Conservation (phyloP, 2,329 filamentous ascomycete species). For the Fusarium hainanense region DNA sequence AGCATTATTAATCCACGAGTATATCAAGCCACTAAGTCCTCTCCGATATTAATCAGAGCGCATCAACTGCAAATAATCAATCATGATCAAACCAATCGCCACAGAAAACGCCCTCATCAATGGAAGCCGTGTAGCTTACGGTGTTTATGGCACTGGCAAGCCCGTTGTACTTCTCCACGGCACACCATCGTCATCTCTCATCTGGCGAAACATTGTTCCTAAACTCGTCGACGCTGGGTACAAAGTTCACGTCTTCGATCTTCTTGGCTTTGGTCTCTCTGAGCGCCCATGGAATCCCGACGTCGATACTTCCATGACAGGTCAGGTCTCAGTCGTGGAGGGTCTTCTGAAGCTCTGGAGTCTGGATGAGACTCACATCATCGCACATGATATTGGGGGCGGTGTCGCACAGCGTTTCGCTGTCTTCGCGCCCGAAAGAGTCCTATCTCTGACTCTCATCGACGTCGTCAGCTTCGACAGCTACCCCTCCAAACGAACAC, state of each 20-base stretch:
- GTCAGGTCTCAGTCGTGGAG: slow-evolving; percentile 47
- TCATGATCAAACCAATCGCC: slow-evolving; percentile 38
- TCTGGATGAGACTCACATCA: slow-evolving; percentile 41
- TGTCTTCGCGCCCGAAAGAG: slow-evolving; percentile 36
- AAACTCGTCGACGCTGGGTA: slow-evolving; percentile 38
- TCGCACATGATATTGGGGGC: slow-evolving; percentile 50
- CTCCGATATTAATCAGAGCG: accelerated
- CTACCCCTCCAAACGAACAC: slow-evolving; percentile 49
- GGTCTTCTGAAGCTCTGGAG: slow-evolving; percentile 45
- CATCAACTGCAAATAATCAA: not conserved
- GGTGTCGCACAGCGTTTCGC: slow-evolving; percentile 47
- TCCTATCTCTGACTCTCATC: slow-evolving; percentile 46
- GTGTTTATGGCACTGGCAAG: slow-evolving; percentile 41
- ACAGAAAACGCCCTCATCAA: slow-evolving; percentile 46
- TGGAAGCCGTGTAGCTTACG: slow-evolving; percentile 45
- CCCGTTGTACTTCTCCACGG: slow-evolving; percentile 50
- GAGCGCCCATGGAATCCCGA: slow-evolving; percentile 47
- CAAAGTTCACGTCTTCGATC: slow-evolving; percentile 47
- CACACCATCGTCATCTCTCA: slow-evolving; percentile 50
- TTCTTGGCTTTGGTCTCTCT: slow-evolving; percentile 49
- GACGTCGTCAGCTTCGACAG: slow-evolving; percentile 51
- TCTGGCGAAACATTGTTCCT: slow-evolving; percentile 49
- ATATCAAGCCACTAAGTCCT: slow-evolving; percentile 1
- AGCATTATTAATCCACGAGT: slow-evolving; percentile 25
- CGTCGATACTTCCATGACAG: slow-evolving; percentile 50